Conservation (phyloP, 2,329 filamentous ascomycete genomes). For the Paraphaeosphaeria sporulosa region DNA sequence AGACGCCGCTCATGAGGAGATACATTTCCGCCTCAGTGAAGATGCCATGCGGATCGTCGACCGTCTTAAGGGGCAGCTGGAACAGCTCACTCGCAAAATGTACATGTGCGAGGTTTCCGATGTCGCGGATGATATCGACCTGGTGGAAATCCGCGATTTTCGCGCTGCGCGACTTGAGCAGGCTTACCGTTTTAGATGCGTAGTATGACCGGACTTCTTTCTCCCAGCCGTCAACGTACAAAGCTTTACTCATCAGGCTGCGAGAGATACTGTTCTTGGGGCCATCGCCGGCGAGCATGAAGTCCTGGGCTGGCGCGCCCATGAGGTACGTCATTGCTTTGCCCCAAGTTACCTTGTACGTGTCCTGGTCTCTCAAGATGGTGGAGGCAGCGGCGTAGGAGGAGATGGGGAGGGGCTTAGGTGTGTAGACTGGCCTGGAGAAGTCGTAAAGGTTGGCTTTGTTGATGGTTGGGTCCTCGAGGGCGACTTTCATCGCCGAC, state of each 20-base stretch:
- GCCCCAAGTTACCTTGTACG: conserved; percentile 72
- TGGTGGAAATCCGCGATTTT: conserved; percentile 68
- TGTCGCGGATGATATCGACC: conserved; percentile 72
- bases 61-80: conserved; percentile 63
- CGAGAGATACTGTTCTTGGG: conserved; percentile 41
- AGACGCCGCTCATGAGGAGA: conserved; percentile 61
- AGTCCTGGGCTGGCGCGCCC: conserved; percentile 62
- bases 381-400: conserved; percentile 68
- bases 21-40: conserved; percentile 64
- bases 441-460: conserved; percentile 75
- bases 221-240: conserved; percentile 69
- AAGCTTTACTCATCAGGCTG: conserved; percentile 56
- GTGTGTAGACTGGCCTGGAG: conserved; percentile 63
- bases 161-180: conserved; percentile 69
- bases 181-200: conserved; percentile 64
- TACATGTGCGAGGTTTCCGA: conserved; percentile 62
- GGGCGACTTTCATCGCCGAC: conserved; percentile 73
- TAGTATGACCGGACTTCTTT: conserved; percentile 74
- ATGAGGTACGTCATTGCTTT: conserved; percentile 70
- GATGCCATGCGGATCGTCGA: conserved; percentile 58
- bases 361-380: conserved; percentile 66
- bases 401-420: conserved; percentile 62
- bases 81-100: conserved; percentile 64
- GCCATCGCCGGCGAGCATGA: conserved; percentile 59
- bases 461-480: conserved; percentile 66